These are phyloP conservation scores for Houttuynia cordata DNA, from an alignment of 164 flowering plant genomes.

Conservation along the genomic window DNA sequence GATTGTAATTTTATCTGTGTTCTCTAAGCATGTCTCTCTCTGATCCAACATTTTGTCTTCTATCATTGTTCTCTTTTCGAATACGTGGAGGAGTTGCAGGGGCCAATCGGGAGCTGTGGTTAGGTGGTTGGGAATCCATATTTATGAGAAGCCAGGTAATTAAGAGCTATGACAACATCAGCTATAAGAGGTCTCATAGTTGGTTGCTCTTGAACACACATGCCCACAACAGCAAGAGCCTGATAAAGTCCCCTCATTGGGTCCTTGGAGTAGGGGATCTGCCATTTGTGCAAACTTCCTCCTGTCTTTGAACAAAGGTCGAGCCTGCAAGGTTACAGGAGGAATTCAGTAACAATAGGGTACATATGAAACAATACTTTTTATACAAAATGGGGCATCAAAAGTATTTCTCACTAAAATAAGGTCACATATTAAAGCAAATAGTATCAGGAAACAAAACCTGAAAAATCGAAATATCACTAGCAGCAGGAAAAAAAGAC, in stretches of 20 bases:
- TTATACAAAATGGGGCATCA: neutral
- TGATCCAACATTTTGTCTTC: slow-evolving; percentile 12
- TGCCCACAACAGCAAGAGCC: slow-evolving; percentile 87
- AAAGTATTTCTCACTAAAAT: neutral
- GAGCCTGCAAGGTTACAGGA: slow-evolving; percentile 40
- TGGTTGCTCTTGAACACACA: slow-evolving; percentile 93
- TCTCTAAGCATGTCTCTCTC: slow-evolving; percentile 12
- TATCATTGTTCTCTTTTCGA: slow-evolving; percentile 16
- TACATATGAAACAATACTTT: neutral
- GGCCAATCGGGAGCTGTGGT: slow-evolving; percentile 28
- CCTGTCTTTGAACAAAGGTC: slow-evolving; percentile 71
- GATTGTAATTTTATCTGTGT: slow-evolving; percentile 5
- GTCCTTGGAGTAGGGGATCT: slow-evolving; percentile 71
- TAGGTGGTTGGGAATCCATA: slow-evolving; percentile 29
- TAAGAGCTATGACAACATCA: slow-evolving; percentile 79
- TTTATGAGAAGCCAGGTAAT: slow-evolving; percentile 62
- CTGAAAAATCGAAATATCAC: no score
- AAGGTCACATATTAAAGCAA: no score
- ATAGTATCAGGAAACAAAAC: no score
- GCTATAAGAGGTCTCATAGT: slow-evolving; percentile 72
- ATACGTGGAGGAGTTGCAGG: slow-evolving; percentile 36
- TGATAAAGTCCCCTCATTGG: slow-evolving; percentile 73
- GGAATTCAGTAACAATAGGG: no score
- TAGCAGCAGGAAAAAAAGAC: no score
- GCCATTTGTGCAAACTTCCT: slow-evolving; percentile 66